Evolutionary conservation across 2,329 filamentous ascomycete species (phyloP).

Genomic region (Westerdykella ornata): DNA sequence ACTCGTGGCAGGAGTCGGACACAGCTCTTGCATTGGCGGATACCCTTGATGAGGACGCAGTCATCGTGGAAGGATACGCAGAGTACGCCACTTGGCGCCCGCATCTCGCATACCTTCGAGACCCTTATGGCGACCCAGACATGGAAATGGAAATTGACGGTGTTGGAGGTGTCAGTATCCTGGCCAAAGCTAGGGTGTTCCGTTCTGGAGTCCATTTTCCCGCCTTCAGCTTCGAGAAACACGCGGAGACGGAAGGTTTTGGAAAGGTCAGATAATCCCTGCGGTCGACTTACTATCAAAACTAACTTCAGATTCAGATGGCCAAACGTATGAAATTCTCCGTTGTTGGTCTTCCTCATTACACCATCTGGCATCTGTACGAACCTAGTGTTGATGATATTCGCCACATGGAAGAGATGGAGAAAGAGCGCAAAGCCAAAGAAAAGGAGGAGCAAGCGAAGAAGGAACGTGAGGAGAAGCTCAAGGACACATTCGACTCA

Average conservation of each 20-base stretch:
- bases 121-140: slow-evolving; percentile 94
- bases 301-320: slow-evolving; percentile 60
- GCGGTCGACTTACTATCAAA: background rate
- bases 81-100: slow-evolving; percentile 98
- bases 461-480: slow-evolving; percentile 65
- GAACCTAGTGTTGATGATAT: slow-evolving; percentile 98
- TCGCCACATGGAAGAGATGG: slow-evolving; percentile 98
- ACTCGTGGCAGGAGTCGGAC: slow-evolving; percentile 99
- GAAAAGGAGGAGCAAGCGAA: slow-evolving; percentile 75
- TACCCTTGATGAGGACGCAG: slow-evolving; percentile 92
- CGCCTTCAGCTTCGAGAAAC: slow-evolving; percentile 96
- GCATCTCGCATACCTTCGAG: slow-evolving; percentile 90
- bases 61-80: slow-evolving; percentile 97
- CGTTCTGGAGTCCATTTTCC: slow-evolving; percentile 93
- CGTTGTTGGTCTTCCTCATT: slow-evolving; percentile 91
- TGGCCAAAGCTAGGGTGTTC: slow-evolving; percentile 94
- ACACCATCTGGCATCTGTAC: slow-evolving; percentile 99
- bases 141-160: slow-evolving; percentile 99
- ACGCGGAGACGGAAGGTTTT: slow-evolving; percentile 96
- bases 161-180: slow-evolving; percentile 92
- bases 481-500: slow-evolving; percentile 74
- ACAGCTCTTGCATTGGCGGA: slow-evolving; percentile 90
- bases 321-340: slow-evolving; percentile 93
- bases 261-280: slow-evolving; percentile 65
- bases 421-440: slow-evolving; percentile 69